Percentiles rank a stretch among this genome's conserved stretches.
phyloP scores from a whole-genome alignment of 1,284 basidiomycete species.

The Puccinia coronata region DNA sequence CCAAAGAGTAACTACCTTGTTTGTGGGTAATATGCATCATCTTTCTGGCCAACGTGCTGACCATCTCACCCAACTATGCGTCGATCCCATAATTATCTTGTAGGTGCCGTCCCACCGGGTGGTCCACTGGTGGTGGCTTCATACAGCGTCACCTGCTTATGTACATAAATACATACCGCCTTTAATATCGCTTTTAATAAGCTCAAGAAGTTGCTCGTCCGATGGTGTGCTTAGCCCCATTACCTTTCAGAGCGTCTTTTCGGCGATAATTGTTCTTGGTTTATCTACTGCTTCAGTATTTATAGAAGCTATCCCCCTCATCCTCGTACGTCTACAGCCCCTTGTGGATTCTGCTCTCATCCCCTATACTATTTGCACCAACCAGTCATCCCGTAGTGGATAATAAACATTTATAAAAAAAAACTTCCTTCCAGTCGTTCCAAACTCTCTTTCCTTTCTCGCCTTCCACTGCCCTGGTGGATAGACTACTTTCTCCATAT shows the following conservation, averaged over 20 bases:
- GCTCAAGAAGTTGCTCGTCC: constrained; percentile 1
- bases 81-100: constrained; percentile 17
- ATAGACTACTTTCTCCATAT: background rate
- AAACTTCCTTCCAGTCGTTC: constrained; percentile 19
- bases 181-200: too few species aligned
- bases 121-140: background rate
- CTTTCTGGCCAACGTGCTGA: constrained; percentile 22
- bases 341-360: constrained; percentile 20
- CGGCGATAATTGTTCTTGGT: constrained; percentile 20
- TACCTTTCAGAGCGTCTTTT: background rate
- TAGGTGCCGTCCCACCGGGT: constrained; percentile 17
- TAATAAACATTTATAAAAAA: background rate
- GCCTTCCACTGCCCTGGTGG: background rate
- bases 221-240: constrained; percentile 24
- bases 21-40: constrained; percentile 14
- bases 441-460: constrained; percentile 1
- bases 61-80: constrained; percentile 8
- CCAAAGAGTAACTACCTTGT: too few species aligned
- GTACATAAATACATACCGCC: too few species aligned
- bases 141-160: background rate
- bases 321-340: constrained; percentile 2
- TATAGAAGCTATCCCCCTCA: constrained; percentile 24
- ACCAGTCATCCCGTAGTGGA: constrained; percentile 12
- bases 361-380: constrained; percentile 10
- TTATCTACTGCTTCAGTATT: constrained; percentile 27